Percentiles rank a stretch among this genome's conserved stretches.
Conservation (phyloP, 2,329 filamentous ascomycete species). For the Penicillium hordei region DNA sequence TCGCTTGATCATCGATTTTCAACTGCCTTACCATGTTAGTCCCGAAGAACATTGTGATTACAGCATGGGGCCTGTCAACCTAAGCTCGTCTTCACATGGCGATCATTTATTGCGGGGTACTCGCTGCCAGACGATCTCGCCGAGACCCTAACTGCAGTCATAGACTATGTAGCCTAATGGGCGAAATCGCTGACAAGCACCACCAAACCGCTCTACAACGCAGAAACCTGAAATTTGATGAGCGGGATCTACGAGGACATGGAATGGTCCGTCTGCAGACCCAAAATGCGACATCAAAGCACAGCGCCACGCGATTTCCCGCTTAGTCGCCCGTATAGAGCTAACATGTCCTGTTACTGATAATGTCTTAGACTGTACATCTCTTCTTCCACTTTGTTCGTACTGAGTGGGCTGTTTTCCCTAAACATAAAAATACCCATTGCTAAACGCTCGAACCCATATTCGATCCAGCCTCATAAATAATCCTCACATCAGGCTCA, state of each 20-base stretch:
- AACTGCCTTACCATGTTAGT: neutral
- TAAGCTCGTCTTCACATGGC: neutral
- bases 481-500: neutral
- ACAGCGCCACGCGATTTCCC: neutral
- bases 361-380: neutral
- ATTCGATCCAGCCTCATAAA: neutral
- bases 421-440: neutral
- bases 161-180: neutral
- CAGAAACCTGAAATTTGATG: neutral
- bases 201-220: neutral
- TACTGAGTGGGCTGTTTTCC: neutral
- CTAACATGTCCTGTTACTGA: neutral
- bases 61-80: neutral
- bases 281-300: constrained; percentile 9
- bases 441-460: neutral
- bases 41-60: neutral
- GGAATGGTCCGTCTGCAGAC: constrained; percentile 2
- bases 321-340: neutral
- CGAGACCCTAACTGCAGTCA: neutral
- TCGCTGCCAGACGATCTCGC: neutral
- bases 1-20: neutral
- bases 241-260: constrained; percentile 3
- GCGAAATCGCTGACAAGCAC: neutral
- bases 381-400: neutral
- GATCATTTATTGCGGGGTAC: constrained; percentile 1